Conservation (phyloP, 768 basidiomycete genomes). For the Tylopilus plumbeoviolaceoides region DNA sequence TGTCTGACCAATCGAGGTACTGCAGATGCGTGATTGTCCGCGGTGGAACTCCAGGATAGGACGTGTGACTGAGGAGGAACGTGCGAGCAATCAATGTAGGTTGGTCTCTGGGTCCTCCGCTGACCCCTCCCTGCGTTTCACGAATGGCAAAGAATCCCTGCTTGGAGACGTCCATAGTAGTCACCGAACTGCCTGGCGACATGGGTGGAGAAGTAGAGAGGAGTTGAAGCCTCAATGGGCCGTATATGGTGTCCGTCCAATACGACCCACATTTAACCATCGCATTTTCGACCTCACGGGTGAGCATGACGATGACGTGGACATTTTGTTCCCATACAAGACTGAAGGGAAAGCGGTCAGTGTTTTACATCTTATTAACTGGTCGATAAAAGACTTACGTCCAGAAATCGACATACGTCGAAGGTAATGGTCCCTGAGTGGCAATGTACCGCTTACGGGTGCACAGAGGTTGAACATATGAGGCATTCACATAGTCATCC, state of each 20-base stretch:
- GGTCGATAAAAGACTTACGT: constrained; percentile 52
- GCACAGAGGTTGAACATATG: constrained; percentile 82
- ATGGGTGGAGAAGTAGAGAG: constrained; percentile 41
- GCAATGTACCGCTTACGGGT: constrained; percentile 87
- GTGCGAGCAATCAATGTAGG: constrained; percentile 48
- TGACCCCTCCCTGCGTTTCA: constrained; percentile 14
- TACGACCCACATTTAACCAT: constrained; percentile 90
- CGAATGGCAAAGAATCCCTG: constrained; percentile 37
- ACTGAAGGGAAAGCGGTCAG: constrained; percentile 36
- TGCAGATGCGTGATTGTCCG: constrained; percentile 84
- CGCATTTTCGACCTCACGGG: constrained; percentile 84
- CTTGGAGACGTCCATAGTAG: constrained; percentile 13
- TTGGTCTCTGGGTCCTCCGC: constrained; percentile 11
- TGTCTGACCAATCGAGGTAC: constrained; percentile 94
- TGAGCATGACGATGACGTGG: constrained; percentile 95
- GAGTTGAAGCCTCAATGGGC: constrained; percentile 61
- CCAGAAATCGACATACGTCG: constrained; percentile 94
- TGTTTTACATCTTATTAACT: neutral
- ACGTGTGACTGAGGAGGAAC: constrained; percentile 64
- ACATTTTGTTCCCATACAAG: constrained; percentile 94
- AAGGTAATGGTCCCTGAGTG: constrained; percentile 89
- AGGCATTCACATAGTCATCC: constrained; percentile 95
- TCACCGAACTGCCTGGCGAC: constrained; percentile 33
- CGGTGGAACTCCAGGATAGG: constrained; percentile 54
- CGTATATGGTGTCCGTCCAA: constrained; percentile 71